Evolutionary conservation across 257 asterid species (phyloP).

Genomic region (Paulownia fortunei): DNA sequence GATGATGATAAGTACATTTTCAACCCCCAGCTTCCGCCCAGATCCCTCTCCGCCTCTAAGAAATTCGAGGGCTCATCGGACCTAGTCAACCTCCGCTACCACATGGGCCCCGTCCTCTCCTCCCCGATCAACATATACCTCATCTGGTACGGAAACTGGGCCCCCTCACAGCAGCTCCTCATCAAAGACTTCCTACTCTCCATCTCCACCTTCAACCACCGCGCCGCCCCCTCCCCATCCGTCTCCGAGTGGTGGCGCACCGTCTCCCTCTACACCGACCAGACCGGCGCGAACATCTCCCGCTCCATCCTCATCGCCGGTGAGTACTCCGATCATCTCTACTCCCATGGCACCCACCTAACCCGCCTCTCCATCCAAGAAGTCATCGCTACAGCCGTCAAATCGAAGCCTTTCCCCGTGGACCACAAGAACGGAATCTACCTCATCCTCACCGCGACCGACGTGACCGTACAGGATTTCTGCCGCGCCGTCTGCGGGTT

Average conservation of each 20-base stretch:
- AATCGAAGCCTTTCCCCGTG: constrained; percentile 73
- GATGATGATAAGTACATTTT: neutral
- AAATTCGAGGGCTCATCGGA: constrained; percentile 86
- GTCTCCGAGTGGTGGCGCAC: constrained; percentile 95
- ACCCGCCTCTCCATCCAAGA: constrained; percentile 74
- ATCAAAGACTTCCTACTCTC: constrained; percentile 85
- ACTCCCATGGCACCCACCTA: constrained; percentile 72
- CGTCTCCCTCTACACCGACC: constrained; percentile 78
- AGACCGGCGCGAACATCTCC: constrained; percentile 85
- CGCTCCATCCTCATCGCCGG: constrained; percentile 69
- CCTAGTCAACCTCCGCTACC: constrained; percentile 80
- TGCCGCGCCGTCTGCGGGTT: constrained; percentile 96
- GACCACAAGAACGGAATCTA: constrained; percentile 87
- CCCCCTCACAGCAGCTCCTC: constrained; percentile 65
- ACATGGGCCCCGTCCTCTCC: constrained; percentile 94
- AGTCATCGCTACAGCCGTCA: constrained; percentile 77
- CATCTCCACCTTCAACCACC: constrained; percentile 61
- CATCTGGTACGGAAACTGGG: constrained; percentile 89
- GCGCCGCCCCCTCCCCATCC: constrained; percentile 66
- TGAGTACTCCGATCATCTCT: constrained; percentile 66
- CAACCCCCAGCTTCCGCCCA: constrained; percentile 61
- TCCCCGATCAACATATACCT: constrained; percentile 90
- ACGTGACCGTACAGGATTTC: constrained; percentile 88
- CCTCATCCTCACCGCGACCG: constrained; percentile 77
- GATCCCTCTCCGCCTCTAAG: constrained; percentile 56